Evolutionary conservation across 345 rosid genomes (phyloP).

Genomic region (Boechera stricta): DNA sequence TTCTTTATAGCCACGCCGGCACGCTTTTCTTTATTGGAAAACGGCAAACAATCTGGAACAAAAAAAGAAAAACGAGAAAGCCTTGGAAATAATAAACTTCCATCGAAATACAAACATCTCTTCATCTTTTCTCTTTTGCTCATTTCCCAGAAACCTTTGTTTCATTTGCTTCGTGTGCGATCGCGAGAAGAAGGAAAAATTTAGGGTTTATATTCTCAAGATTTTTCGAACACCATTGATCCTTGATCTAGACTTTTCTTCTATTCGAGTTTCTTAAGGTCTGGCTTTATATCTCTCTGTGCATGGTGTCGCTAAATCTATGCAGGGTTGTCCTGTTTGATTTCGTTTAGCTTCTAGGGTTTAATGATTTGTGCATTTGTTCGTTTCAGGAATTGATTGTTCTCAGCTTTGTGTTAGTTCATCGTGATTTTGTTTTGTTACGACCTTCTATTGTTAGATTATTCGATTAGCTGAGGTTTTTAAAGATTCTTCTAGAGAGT

Average conservation of each 20-base stretch:
- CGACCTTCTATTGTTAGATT: constrained; percentile 25
- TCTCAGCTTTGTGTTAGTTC: constrained; percentile 36
- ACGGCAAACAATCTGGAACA: constrained; percentile 36
- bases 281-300: constrained; percentile 28
- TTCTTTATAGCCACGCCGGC: constrained; percentile 8
- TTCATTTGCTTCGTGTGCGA: constrained; percentile 43
- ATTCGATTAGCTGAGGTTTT: constrained; percentile 37
- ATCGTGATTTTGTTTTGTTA: constrained; percentile 27
- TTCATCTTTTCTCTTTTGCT: constrained; percentile 41
- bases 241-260: constrained; percentile 24
- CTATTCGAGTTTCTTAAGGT: constrained; percentile 36
- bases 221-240: constrained; percentile 34
- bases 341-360: constrained; percentile 43
- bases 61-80: background rate
- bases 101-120: constrained; percentile 45
- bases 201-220: constrained; percentile 41
- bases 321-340: constrained; percentile 37
- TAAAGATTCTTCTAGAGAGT: background rate
- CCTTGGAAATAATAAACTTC: constrained; percentile 24
- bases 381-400: constrained; percentile 5
- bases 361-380: constrained; percentile 40
- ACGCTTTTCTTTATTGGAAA: constrained; percentile 16
- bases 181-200: constrained; percentile 37
- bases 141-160: constrained; percentile 45
- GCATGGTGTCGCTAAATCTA: constrained; percentile 39